These are phyloP conservation scores for Pseudogymnoascus sp. DNA, from an alignment of 2,329 filamentous ascomycete genomes.

Conservation along the genomic window DNA sequence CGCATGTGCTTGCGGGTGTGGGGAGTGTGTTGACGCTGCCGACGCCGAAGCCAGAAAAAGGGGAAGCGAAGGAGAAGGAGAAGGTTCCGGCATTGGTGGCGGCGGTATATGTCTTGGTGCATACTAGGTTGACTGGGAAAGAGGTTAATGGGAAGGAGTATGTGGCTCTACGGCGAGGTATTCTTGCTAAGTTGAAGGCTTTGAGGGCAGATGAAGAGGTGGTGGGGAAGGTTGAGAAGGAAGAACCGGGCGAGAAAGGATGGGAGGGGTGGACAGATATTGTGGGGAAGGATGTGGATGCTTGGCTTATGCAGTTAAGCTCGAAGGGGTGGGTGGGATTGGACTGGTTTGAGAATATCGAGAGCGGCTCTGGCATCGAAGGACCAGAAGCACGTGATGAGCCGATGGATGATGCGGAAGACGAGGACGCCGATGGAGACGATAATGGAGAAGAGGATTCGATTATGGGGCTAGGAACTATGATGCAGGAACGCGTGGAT, in stretches of 20 bases:
- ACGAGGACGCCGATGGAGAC: slow-evolving; percentile 30
- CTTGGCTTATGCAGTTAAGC: slow-evolving; percentile 53
- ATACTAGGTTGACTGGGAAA: slow-evolving; percentile 40
- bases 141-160: slow-evolving; percentile 38
- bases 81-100: slow-evolving; percentile 52
- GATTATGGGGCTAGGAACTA: slow-evolving; percentile 40
- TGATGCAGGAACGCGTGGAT: slow-evolving; percentile 71
- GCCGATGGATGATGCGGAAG: slow-evolving; percentile 23
- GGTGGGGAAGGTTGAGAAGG: slow-evolving; percentile 39
- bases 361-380: slow-evolving; percentile 28
- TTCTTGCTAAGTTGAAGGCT: slow-evolving; percentile 39
- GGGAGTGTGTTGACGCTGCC: slow-evolving; percentile 42
- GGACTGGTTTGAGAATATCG: slow-evolving; percentile 55
- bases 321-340: slow-evolving; percentile 42
- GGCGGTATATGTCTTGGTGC: slow-evolving; percentile 55
- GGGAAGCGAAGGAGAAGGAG: slow-evolving; percentile 36
- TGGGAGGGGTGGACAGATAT: slow-evolving; percentile 50
- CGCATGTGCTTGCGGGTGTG: slow-evolving; percentile 69
- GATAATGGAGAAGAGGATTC: slow-evolving; percentile 27
- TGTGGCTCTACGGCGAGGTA: slow-evolving; percentile 41
- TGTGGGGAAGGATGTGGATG: slow-evolving; percentile 51
- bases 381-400: slow-evolving; percentile 11
- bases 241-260: slow-evolving; percentile 40
- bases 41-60: slow-evolving; percentile 16
- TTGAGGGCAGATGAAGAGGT: slow-evolving; percentile 36